These are phyloP conservation scores for Talaromyces verruculosus DNA, from an alignment of 2,329 filamentous ascomycete genomes.

Conservation along the genomic window DNA sequence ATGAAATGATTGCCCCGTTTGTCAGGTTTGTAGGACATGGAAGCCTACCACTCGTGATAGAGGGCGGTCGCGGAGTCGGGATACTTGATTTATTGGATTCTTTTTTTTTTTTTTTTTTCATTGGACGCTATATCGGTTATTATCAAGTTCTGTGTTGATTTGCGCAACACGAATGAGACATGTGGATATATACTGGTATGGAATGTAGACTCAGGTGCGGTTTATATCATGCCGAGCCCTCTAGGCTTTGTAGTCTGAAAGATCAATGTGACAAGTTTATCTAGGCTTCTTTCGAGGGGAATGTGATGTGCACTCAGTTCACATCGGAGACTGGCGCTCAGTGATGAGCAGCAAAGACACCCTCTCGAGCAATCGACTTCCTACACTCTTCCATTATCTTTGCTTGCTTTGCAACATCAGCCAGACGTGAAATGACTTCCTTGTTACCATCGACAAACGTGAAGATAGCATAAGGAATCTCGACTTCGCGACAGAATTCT, in stretches of 20 bases:
- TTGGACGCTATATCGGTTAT: not conserved
- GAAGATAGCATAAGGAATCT: constrained; percentile 81
- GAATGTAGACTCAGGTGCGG: not conserved
- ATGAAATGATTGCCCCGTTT: not conserved
- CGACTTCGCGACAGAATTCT: constrained; percentile 78
- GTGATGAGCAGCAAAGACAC: constrained; percentile 8
- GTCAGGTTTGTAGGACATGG: not conserved
- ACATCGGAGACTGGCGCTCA: not conserved
- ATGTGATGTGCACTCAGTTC: not conserved
- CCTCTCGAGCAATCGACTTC: constrained; percentile 34
- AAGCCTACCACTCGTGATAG: not conserved
- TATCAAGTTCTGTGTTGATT: not conserved
- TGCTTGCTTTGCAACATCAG: constrained; percentile 77
- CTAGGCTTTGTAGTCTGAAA: not conserved
- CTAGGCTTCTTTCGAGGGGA: not conserved
- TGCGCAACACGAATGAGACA: not conserved
- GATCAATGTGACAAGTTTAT: not conserved
- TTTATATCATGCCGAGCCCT: not conserved
- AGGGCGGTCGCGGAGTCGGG: not conserved
- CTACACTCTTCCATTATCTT: constrained; percentile 75
- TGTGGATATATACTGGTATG: not conserved
- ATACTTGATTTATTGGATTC: not conserved
- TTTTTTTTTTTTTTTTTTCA: not conserved
- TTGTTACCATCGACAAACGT: constrained; percentile 83
- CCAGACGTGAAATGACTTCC: constrained; percentile 72